Percentiles rank a stretch among this genome's conserved stretches.
Evolutionary conservation across 441 rosid genomes (phyloP).

Genomic region (Manihot esculenta): DNA sequence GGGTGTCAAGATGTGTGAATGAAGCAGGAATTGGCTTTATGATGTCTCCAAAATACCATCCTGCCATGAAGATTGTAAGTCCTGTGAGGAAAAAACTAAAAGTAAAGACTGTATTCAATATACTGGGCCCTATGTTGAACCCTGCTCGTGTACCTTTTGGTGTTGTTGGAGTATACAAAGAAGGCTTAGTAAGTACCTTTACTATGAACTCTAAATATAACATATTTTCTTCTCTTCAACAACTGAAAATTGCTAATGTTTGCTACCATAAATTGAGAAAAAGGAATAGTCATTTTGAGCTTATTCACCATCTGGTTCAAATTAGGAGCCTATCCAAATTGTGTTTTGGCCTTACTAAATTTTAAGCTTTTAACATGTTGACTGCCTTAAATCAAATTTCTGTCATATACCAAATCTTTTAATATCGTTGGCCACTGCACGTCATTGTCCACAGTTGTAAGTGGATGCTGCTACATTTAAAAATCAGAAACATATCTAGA

Average conservation of each 20-base stretch:
- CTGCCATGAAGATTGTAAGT: constrained; percentile 84
- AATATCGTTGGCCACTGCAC: not conserved
- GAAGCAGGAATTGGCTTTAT: constrained; percentile 95
- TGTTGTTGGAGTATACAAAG: constrained; percentile 87
- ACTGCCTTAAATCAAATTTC: not conserved
- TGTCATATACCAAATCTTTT: not conserved
- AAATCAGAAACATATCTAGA: not conserved
- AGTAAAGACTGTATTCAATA: constrained; percentile 80
- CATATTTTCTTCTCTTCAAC: not conserved
- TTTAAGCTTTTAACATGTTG: not conserved
- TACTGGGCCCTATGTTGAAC: constrained; percentile 91
- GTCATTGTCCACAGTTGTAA: not conserved
- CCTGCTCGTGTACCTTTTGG: constrained; percentile 84
- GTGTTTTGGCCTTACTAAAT: not conserved
- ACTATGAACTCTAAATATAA: constrained; percentile 8
- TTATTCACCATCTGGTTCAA: not conserved
- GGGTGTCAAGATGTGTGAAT: constrained; percentile 68
- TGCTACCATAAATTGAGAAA: not conserved
- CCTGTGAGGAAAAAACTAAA: constrained; percentile 85
- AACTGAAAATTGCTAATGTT: not conserved
- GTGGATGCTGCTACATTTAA: not conserved
- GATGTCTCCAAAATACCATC: constrained; percentile 91
- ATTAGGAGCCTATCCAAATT: too few relatives aligned
- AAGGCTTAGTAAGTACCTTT: constrained; percentile 58
- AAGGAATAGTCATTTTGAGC: not conserved